A percentile compares a stretch with the other conserved stretches of the same genome.
phyloP scores from a whole-genome alignment of 2,329 filamentous ascomycete genomes.

The Colletotrichum acutatum region DNA sequence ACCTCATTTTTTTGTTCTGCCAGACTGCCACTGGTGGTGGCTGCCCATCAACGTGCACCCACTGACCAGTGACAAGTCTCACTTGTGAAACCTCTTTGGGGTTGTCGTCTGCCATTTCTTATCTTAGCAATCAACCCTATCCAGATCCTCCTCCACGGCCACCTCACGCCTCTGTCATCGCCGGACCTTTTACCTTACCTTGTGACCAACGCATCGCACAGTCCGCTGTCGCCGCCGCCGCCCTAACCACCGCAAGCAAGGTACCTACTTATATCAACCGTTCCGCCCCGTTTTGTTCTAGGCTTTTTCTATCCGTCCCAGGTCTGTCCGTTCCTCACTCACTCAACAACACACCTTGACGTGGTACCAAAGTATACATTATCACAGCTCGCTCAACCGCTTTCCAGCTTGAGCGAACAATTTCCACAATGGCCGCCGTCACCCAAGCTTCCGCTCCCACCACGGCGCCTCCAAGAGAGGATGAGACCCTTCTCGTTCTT shows the following conservation, averaged over 20 bases:
- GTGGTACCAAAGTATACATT: slow-evolving; percentile 24
- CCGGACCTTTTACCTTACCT: slow-evolving; percentile 10
- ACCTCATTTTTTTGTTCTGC: neutral
- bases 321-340: slow-evolving; percentile 31
- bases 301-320: slow-evolving; percentile 22
- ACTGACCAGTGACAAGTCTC: slow-evolving; percentile 28
- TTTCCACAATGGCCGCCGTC: slow-evolving; percentile 46
- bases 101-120: slow-evolving; percentile 27
- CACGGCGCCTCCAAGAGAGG: slow-evolving; percentile 55
- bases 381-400: slow-evolving; percentile 5
- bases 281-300: slow-evolving; percentile 26
- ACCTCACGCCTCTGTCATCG: slow-evolving; percentile 27
- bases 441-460: slow-evolving; percentile 45
- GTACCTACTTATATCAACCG: slow-evolving; percentile 30
- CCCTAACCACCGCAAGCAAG: slow-evolving; percentile 22
- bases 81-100: slow-evolving; percentile 24
- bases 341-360: slow-evolving; percentile 9
- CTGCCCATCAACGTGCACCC: neutral
- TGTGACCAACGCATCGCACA: slow-evolving; percentile 34
- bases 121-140: slow-evolving; percentile 29
- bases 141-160: slow-evolving; percentile 17
- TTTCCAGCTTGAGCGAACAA: slow-evolving; percentile 2
- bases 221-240: slow-evolving; percentile 21
- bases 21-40: neutral
- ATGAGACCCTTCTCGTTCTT: slow-evolving; percentile 81